Percentiles rank a stretch among this genome's conserved stretches.
Conservation (phyloP, 2,329 filamentous ascomycete species). For the Sclerotinia sclerotiorum region DNA sequence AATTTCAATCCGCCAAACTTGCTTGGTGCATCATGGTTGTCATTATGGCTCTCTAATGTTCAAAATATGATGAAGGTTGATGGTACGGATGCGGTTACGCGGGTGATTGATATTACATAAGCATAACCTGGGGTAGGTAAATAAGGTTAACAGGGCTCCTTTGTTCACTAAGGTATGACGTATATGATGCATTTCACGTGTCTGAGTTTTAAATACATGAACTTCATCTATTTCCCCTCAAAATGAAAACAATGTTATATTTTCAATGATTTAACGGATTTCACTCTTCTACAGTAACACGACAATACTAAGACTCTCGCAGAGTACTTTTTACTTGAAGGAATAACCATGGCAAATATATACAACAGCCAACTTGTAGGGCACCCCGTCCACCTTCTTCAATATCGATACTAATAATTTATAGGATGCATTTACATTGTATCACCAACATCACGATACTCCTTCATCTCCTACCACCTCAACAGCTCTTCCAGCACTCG, state of each 20-base stretch:
- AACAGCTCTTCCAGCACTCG: constrained; percentile 65
- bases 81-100: background rate
- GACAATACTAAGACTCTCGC: background rate
- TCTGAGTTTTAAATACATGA: background rate
- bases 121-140: constrained; percentile 11
- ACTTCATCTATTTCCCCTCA: background rate
- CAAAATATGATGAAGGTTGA: too few species aligned
- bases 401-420: background rate
- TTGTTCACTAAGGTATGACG: background rate
- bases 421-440: constrained; percentile 39
- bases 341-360: constrained; percentile 34
- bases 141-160: too few species aligned
- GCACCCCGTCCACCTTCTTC: background rate
- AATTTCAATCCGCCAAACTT: too few species aligned
- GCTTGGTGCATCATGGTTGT: too few species aligned
- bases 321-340: background rate
- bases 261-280: background rate
- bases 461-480: constrained; percentile 36
- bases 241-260: background rate
- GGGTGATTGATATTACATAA: background rate
- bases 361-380: constrained; percentile 48
- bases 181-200: background rate
- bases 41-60: too few species aligned
- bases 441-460: constrained; percentile 42
- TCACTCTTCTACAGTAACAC: background rate